These are phyloP conservation scores for Hypoxylon sp. DNA, from an alignment of 2,329 filamentous ascomycete genomes.

Conservation along the genomic window DNA sequence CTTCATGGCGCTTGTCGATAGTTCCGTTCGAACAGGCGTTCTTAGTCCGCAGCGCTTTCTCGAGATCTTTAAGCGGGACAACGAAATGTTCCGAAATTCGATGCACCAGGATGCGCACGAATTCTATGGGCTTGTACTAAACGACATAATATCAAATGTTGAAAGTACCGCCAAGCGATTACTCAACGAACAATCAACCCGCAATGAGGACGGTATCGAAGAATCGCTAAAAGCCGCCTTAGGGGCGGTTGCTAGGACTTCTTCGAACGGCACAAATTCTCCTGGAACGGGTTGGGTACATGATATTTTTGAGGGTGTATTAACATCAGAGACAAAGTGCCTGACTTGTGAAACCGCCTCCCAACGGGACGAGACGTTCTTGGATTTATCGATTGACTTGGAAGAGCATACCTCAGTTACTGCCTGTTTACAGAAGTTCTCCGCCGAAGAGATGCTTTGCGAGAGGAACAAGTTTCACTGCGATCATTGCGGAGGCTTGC, in stretches of 20 bases:
- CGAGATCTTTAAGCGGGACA: slow-evolving; percentile 92
- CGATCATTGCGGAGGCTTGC: slow-evolving; percentile 94
- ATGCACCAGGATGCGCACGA: slow-evolving; percentile 99
- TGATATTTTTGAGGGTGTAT: slow-evolving; percentile 92
- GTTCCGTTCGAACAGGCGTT: slow-evolving; percentile 85
- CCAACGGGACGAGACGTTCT: slow-evolving; percentile 93
- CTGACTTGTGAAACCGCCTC: slow-evolving; percentile 96
- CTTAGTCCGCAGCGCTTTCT: slow-evolving; percentile 93
- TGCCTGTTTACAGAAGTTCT: slow-evolving; percentile 94
- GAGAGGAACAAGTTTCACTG: slow-evolving; percentile 99
- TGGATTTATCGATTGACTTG: slow-evolving; percentile 95
- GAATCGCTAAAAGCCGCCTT: slow-evolving; percentile 64
- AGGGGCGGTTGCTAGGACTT: slow-evolving; percentile 54
- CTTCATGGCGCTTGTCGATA: slow-evolving; percentile 88
- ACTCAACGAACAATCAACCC: slow-evolving; percentile 61
- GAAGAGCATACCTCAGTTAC: slow-evolving; percentile 97
- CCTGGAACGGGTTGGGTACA: slow-evolving; percentile 90
- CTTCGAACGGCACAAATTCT: slow-evolving; percentile 61
- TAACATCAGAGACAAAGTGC: slow-evolving; percentile 97
- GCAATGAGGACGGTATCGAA: slow-evolving; percentile 59
- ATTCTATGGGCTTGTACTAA: slow-evolving; percentile 94
- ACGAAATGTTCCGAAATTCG: slow-evolving; percentile 96
- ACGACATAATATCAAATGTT: slow-evolving; percentile 94
- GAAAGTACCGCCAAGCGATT: slow-evolving; percentile 83
- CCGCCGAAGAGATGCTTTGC: slow-evolving; percentile 97